Evolutionary conservation across 352 stramenopile species (phyloP), one percentile per base, ranked within the genome.

Genomic region (Pythium coloratum): DNA sequence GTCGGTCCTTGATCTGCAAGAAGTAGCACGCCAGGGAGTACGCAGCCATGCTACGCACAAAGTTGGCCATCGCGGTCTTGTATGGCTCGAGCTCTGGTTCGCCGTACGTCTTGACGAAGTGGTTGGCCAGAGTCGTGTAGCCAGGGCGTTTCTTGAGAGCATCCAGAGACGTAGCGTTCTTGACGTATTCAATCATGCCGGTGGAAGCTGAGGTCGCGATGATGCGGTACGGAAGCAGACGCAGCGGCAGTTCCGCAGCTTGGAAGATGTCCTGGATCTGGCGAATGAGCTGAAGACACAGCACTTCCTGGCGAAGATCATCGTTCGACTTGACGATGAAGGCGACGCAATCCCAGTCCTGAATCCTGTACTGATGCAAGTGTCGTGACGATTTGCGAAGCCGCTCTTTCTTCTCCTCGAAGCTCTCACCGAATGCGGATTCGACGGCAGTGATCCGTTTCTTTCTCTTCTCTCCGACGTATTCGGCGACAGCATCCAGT

Each of bases 321-420:
- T 99, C 97, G 70, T 99, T 99, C 9, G 92, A 98, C 75, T 99
- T 99, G 7, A 99, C 94, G 76, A 99, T 99, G 51, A 99, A 94
- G 33, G 89, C 88, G 12, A 92, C 82, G 47, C 82, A 90, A 53
- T 92, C 80, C 86, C 86, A 95, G 46, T 76, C 71, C 13, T 75
- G 54, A 8, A 54, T 72, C 42, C 51, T 38, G 32, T 46, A 8
- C 38, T 55, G 30, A 30, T 69, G 61, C 26, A 85, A 34, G 38
- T 87, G 67, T 1, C 73, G 80, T 13, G 82, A 92, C 38, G 70
- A 81, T 63, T 78, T 71, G 10, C 84, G 82, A 30, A 95, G 76
- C 0, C 86, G 82, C 53, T 88, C 75, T 24, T 66, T 79, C 68
- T 92, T 93, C 61, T 91, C 80, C 66, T 95, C 82, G 67, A 92